A percentile compares a stretch with the other conserved stretches of the same genome.
These are phyloP conservation scores for Alternaria alternata DNA, from an alignment of 2,329 filamentous ascomycete species.

Conservation along the genomic window DNA sequence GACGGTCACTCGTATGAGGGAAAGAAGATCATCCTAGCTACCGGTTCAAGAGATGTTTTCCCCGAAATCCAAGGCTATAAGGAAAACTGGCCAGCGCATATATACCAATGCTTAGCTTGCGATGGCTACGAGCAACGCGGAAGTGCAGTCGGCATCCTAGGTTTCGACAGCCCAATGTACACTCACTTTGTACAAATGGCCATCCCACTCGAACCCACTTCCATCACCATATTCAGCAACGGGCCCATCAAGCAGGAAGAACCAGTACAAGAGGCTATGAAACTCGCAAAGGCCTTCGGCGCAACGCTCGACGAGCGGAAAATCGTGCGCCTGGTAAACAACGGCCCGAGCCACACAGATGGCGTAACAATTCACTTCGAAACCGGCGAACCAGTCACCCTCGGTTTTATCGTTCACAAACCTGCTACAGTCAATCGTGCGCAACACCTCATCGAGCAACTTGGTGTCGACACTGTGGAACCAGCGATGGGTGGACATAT, in stretches of 20 bases:
- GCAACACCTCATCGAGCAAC: slow-evolving; percentile 41
- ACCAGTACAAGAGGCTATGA: slow-evolving; percentile 30
- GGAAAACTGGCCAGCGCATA: slow-evolving; percentile 59
- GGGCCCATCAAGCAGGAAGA: slow-evolving; percentile 21
- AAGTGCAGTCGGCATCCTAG: slow-evolving; percentile 38
- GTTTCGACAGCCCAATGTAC: slow-evolving; percentile 30
- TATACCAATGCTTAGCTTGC: slow-evolving; percentile 68
- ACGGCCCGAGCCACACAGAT: slow-evolving; percentile 33
- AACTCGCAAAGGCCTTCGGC: slow-evolving; percentile 29
- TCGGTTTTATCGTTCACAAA: slow-evolving; percentile 40
- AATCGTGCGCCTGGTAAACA: slow-evolving; percentile 37
- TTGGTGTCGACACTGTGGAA: slow-evolving; percentile 50
- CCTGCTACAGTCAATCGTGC: slow-evolving; percentile 42
- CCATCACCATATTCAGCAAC: slow-evolving; percentile 41
- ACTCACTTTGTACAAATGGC: slow-evolving; percentile 40
- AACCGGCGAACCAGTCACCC: slow-evolving; percentile 30
- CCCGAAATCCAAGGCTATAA: slow-evolving; percentile 62
- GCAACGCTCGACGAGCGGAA: slow-evolving; percentile 37
- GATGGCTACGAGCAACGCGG: slow-evolving; percentile 67
- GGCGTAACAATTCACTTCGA: slow-evolving; percentile 44
- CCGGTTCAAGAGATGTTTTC: slow-evolving; percentile 61
- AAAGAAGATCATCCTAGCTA: slow-evolving; percentile 64
- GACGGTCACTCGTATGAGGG: slow-evolving; percentile 57
- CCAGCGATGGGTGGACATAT: slow-evolving; percentile 53
- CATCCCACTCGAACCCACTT: slow-evolving; percentile 28